Base-by-base conservation (phyloP, 2,329 filamentous ascomycete species). In the Alternaria triticimaculans region DNA sequence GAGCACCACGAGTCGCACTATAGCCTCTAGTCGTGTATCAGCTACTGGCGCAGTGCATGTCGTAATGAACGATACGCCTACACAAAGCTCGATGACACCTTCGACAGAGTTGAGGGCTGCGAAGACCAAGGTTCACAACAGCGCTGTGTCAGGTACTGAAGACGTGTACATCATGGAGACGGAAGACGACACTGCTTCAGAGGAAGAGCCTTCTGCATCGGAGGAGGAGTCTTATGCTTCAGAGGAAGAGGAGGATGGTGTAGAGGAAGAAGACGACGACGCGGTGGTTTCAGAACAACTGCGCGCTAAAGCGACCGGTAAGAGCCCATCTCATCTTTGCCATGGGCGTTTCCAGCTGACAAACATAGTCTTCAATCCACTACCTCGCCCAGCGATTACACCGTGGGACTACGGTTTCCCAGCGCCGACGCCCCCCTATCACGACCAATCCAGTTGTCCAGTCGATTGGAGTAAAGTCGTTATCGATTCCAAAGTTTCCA, bases 261-360 rank as follows among this genome's bases (percentile, higher is more conserved):
- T 18, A 41, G 37, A 41, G 37, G 37, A 41, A 18, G 37, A 18
- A 41, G 37, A 41, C n/a, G 37, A 2, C 37, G 37, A 1, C n/a
- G n/a, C n/a, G 1, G 33, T 37, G 15, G 4, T 41, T 11, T 0
- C 37, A 1, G 1, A 33, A 18, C 48, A 20, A 51, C 18, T 20
- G 11, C 11, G 26, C 26, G 48, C 48, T 51, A 9, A 4, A 50
- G 25, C 15, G 46, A 28, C 46, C 6, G n/a, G 46, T 28, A 30
- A 2, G 25, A 28, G 1, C 5, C 11, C 3, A 2, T 1, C 15
- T 14, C 14, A 1, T 33, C 26, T 1, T 30, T 21, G 10, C 7
- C 25, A 20, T 51, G 3, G 1, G 25, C 10, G 11, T 21, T 6
- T 11, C 18, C n/a, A 14, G 25, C 48, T 51, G 20, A 51, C n/a